Evolutionary conservation across 805 yeast species (phyloP), one percentile per base, ranked within the genome.

Genomic region (Yarrowia hollandica): DNA sequence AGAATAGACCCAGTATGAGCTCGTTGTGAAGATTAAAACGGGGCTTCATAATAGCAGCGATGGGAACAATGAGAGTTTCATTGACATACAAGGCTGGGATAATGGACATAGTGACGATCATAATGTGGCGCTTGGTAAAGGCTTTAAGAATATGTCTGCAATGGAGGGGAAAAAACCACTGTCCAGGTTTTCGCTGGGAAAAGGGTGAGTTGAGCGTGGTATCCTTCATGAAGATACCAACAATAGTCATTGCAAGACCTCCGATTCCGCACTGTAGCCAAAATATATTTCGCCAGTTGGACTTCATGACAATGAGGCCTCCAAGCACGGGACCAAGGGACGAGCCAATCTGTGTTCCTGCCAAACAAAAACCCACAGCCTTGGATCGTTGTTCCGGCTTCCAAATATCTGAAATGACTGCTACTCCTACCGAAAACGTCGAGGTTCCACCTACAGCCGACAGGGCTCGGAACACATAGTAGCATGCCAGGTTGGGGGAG

Each of bases 381-480:
- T 69, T 70, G 4, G 84, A 85, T 63, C 86, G 67, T 62, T 79
- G 76, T 18, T 72, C 73, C 0, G 84, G 84, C 5, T 68, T 68
- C 65, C 75, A 79, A 35, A 80, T 73, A 65, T 81, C 86, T 7
- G 80, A 79, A 9, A 81, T 70, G 14, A 80, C 73, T 15, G 75
- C 73, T 3, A 82, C 82, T 3, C 84, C 85, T 21, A 81, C 72
- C 28, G 80, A 71, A 67, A 82, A 80, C 61, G 81, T 80, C 0
- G 82, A 74, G 1, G 84, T 80, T 4, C 84, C 85, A 64, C 78
- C 77, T 3, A 82, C 64, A 0, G 82, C 85, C 18, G 78, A 71
- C 10, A 76, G 44, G 4, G 79, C 74, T 64, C 86, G 68, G 60
- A 81, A 81, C 0, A 82, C 71, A 56, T 74, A 79, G 65, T 81